Evolutionary conservation across 31 red algal species (phyloP).

Genomic region (Endocladia muricata): DNA sequence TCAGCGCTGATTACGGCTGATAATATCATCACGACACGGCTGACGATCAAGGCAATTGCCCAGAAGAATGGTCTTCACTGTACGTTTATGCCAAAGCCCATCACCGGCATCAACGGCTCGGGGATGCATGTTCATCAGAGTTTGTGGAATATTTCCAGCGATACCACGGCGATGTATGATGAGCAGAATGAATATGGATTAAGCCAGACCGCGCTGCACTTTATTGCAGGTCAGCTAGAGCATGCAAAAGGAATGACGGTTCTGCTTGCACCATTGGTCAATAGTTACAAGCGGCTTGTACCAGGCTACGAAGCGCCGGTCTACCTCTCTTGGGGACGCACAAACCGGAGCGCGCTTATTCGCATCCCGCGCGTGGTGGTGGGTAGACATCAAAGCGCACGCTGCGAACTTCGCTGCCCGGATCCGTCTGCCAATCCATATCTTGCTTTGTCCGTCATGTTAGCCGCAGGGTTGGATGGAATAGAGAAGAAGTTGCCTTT

Average conservation of each 20-base stretch:
- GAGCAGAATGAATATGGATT: neutral
- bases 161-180: neutral
- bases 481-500: neutral
- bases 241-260: neutral
- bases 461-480: neutral
- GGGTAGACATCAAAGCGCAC: neutral
- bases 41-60: neutral
- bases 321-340: neutral
- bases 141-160: neutral
- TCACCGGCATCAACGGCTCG: neutral
- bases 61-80: neutral
- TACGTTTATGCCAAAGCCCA: constrained; percentile 7
- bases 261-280: neutral
- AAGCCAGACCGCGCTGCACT: neutral
- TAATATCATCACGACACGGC: neutral
- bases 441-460: neutral
- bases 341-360: neutral
- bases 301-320: neutral
- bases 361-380: neutral
- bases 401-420: neutral
- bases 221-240: neutral
- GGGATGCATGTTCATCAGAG: neutral
- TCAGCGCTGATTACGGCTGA: neutral
- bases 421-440: neutral
- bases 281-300: neutral